Evolutionary conservation across 2,329 filamentous ascomycete genomes (phyloP).

Genomic region (Albophoma yamanashiensis): DNA sequence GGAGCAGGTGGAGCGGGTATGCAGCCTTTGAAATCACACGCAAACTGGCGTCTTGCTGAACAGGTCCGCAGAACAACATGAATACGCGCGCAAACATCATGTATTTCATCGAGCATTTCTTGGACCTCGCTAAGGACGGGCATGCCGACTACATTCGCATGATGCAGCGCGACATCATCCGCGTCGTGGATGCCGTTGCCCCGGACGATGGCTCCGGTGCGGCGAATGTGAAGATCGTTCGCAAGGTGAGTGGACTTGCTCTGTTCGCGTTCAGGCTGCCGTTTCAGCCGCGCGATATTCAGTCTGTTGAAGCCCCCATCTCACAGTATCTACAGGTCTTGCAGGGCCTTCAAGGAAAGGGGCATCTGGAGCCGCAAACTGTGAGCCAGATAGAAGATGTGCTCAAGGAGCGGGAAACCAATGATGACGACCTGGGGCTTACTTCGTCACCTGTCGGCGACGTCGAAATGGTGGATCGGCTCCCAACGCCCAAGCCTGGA

Average conservation of each 20-base stretch:
- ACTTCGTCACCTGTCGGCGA: conserved; percentile 40
- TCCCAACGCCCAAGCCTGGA: conserved; percentile 24
- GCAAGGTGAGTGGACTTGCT: conserved; percentile 48
- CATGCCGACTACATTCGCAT: conserved; percentile 79
- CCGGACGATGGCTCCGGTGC: conserved; percentile 79
- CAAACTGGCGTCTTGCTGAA: not conserved
- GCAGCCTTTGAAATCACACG: not conserved
- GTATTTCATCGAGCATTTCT: conserved; percentile 95
- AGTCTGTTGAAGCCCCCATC: not conserved
- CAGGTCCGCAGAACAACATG: conserved; percentile 64
- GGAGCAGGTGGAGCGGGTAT: conserved; percentile 79
- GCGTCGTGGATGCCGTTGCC: conserved; percentile 85
- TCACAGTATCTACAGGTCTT: conserved; percentile 41
- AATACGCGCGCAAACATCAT: conserved; percentile 97
- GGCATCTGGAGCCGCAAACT: conserved; percentile 62
- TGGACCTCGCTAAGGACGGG: conserved; percentile 71
- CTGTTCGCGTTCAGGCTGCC: not conserved
- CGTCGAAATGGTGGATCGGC: conserved; percentile 28
- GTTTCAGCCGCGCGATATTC: not conserved
- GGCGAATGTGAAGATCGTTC: conserved; percentile 86
- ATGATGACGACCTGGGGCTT: conserved; percentile 43
- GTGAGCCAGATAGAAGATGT: conserved; percentile 74
- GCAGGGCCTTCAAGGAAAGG: conserved; percentile 57
- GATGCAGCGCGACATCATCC: conserved; percentile 87
- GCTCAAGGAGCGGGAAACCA: conserved; percentile 66